Conservation (phyloP, 2,329 filamentous ascomycete genomes). For the Nigrospora oryzae region DNA sequence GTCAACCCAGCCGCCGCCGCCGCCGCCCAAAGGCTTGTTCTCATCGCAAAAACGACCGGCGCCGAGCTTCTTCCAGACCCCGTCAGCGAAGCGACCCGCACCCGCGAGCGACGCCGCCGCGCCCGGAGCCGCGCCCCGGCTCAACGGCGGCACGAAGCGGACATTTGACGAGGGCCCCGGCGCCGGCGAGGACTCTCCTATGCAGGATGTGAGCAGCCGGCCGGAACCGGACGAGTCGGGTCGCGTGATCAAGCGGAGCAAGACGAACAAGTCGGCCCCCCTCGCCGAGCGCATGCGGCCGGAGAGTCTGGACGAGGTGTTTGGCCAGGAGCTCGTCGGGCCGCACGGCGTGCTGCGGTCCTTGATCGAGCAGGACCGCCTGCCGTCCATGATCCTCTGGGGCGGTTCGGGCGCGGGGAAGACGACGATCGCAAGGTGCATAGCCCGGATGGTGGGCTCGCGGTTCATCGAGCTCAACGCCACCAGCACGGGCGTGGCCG, state of each 20-base stretch:
- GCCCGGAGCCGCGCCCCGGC: slow-evolving; percentile 18
- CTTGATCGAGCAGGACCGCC: slow-evolving; percentile 74
- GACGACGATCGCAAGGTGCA: slow-evolving; percentile 86
- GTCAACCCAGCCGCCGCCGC: slow-evolving; percentile 23
- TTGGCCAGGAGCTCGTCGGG: slow-evolving; percentile 85
- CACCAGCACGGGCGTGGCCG: slow-evolving; percentile 76
- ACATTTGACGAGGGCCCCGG: slow-evolving; percentile 47
- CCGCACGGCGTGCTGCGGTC: slow-evolving; percentile 74
- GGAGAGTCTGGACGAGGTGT: slow-evolving; percentile 73
- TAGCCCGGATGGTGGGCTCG: slow-evolving; percentile 72
- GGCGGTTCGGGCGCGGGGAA: slow-evolving; percentile 75
- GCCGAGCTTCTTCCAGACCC: slow-evolving; percentile 54
- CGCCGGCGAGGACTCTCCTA: slow-evolving; percentile 15
- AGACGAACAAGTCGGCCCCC: slow-evolving; percentile 66
- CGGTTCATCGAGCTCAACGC: slow-evolving; percentile 96
- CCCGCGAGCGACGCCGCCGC: slow-evolving; percentile 21
- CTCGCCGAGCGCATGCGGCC: slow-evolving; percentile 93
- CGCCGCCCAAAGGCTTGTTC: slow-evolving; percentile 20
- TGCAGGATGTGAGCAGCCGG: slow-evolving; percentile 13
- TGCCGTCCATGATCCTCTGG: slow-evolving; percentile 96
- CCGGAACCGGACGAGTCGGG: slow-evolving; percentile 22
- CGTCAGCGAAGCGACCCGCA: slow-evolving; percentile 46
- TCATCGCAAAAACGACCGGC: slow-evolving; percentile 45
- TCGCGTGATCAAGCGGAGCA: slow-evolving; percentile 53
- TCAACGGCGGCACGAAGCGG: slow-evolving; percentile 36